Evolutionary conservation across 176 grass and related monocot species (phyloP).

Genomic region (Triticum timopheevii): DNA sequence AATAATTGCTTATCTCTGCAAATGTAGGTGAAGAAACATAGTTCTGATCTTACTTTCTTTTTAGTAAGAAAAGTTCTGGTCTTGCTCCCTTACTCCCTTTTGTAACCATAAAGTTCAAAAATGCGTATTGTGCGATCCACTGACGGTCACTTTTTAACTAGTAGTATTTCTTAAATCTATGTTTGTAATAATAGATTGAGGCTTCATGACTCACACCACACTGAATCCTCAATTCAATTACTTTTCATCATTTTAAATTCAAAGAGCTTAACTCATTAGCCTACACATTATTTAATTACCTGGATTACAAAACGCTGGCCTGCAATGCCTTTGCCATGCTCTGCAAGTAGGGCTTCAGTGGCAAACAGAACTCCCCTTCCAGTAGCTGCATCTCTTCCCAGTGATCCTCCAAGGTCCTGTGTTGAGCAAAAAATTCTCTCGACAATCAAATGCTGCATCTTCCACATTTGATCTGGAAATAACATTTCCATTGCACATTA

Average conservation of each 20-base stretch:
- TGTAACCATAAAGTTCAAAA: not conserved
- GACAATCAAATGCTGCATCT: conserved; percentile 12
- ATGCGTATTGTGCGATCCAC: not conserved
- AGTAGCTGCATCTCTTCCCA: conserved; percentile 90
- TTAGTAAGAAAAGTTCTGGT: not conserved
- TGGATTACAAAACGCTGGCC: conserved; percentile 92
- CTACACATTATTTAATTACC: conserved; percentile 45
- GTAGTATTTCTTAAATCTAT: not conserved
- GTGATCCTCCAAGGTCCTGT: conserved; percentile 90
- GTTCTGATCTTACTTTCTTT: too few species aligned
- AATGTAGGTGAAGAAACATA: not conserved
- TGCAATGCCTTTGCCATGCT: conserved; percentile 79
- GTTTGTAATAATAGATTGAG: not conserved
- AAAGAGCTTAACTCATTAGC: not conserved
- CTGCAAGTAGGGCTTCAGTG: conserved; percentile 82
- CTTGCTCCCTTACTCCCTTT: not conserved
- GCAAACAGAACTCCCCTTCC: conserved; percentile 94
- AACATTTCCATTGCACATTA: conserved; percentile 4
- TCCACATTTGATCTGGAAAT: not conserved
- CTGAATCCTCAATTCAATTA: not conserved
- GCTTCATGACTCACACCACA: not conserved
- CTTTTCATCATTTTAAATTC: not conserved
- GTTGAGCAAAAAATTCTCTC: conserved; percentile 6
- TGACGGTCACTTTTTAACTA: not conserved
- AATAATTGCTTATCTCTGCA: not conserved